Evolutionary conservation across 2,329 filamentous ascomycete species (phyloP), one percentile per base, ranked within the genome.

Genomic region (Epichloe gansuensis): DNA sequence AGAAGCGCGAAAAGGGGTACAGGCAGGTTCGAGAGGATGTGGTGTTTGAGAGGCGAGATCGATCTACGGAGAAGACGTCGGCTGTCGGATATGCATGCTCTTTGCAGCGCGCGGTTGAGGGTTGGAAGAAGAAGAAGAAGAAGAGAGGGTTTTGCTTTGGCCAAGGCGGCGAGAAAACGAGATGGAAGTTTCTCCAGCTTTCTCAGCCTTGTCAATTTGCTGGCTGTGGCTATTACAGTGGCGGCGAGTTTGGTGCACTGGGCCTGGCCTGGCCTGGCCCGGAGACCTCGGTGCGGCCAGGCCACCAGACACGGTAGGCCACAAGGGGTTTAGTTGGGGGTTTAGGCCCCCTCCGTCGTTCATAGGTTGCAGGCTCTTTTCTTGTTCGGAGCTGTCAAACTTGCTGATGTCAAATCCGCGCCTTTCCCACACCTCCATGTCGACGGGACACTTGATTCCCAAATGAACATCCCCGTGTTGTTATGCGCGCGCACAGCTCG

Each of bases 161-260:
- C 38, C 34, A n/a, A 31, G 31, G 43, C 13, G n/a, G 25, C 13
- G 25, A 4, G 43, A 15, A 51, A 39, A 52, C 47, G 44, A 52
- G 15, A 43, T 50, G 38, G 44, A 60, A 57, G 51, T 52, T 54
- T 53, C 54, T 56, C 54, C 51, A 57, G 60, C 70, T 71, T 70
- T 67, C 67, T 73, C 72, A 75, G 72, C 72, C 71, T 74, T 69
- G 52, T 70, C 17, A 21, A 21, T 21, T 74, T 69, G 48, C 28
- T 28, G 13, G 23, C 28, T 50, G 39, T 50, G 46, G 39, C 39
- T 21, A 21, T 21, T 21, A 21, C 17, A 21, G 17, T 21, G 17
- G 17, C 17, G 51, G 28, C 28, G 21, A 34, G 4, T 38, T n/a
- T 38, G 11, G 11, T 21, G 17, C 7, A 17, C n/a, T 44, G 21